Conservation (phyloP, 306 rosid species). For the Cicer arietinum region DNA sequence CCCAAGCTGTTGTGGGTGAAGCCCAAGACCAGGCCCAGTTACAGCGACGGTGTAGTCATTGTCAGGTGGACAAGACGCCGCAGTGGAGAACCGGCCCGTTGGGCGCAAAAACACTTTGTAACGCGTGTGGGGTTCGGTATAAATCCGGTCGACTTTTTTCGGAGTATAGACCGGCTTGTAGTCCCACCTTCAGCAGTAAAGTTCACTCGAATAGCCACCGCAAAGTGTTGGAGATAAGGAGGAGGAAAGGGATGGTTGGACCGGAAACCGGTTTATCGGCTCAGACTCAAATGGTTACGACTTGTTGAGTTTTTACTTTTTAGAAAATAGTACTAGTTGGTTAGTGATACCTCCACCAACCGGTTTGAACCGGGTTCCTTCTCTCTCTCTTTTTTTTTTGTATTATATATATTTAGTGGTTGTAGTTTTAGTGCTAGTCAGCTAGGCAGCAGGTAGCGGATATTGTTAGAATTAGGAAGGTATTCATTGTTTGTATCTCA, state of each 20-base stretch:
- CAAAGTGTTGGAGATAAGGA: slow-evolving; percentile 88
- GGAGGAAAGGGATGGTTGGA: slow-evolving; percentile 55
- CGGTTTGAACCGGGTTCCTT: slow-evolving; percentile 49
- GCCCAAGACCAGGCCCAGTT: slow-evolving; percentile 44
- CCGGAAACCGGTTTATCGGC: slow-evolving; percentile 51
- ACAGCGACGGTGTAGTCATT: slow-evolving; percentile 88
- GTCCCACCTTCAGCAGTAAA: slow-evolving; percentile 76
- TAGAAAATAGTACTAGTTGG: slow-evolving; percentile 22
- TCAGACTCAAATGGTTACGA: slow-evolving; percentile 49
- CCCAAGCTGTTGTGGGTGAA: slow-evolving; percentile 49
- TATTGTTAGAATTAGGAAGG: slow-evolving; percentile 52
- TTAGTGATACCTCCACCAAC: slow-evolving; percentile 35
- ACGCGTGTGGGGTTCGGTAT: slow-evolving; percentile 94
- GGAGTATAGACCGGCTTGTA: slow-evolving; percentile 95
- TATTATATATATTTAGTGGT: slow-evolving; percentile 24
- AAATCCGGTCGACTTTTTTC: slow-evolving; percentile 92
- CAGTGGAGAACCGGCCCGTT: slow-evolving; percentile 97
- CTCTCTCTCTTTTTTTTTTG: slow-evolving; percentile 37
- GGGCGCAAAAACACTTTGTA: slow-evolving; percentile 88
- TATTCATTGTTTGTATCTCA: slow-evolving; percentile 47
- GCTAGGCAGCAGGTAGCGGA: slow-evolving; percentile 39
- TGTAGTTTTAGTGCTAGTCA: slow-evolving; percentile 39
- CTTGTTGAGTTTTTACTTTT: slow-evolving; percentile 51
- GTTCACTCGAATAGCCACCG: slow-evolving; percentile 92
- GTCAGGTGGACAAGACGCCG: slow-evolving; percentile 89